Conservation (phyloP, 768 basidiomycete species). For the Lactifluus subvellereus region DNA sequence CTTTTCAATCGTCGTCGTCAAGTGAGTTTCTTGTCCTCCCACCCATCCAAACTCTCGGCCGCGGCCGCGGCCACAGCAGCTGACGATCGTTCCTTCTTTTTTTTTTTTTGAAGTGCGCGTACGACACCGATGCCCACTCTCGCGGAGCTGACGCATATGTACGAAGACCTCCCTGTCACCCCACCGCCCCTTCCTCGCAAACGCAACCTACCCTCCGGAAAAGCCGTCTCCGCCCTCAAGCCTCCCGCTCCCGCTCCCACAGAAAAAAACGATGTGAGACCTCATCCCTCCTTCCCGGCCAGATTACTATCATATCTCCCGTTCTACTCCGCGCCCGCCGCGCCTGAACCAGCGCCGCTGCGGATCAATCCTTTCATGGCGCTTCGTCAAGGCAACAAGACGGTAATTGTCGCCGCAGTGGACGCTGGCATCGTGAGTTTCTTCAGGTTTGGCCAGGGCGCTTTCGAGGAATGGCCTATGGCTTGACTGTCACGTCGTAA, state of each 20-base stretch:
- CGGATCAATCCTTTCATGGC: slow-evolving; percentile 70
- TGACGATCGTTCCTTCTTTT: neutral
- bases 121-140: slow-evolving; percentile 79
- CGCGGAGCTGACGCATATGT: slow-evolving; percentile 69
- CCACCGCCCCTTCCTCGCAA: slow-evolving; percentile 57
- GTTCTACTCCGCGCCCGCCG: neutral
- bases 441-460: slow-evolving; percentile 80
- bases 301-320: neutral
- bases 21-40: slow-evolving; percentile 45
- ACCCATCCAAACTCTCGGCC: neutral
- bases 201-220: slow-evolving; percentile 21
- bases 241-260: neutral
- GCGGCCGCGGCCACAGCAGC: neutral
- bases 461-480: slow-evolving; percentile 84
- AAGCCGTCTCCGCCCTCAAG: neutral
- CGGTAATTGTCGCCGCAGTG: slow-evolving; percentile 78
- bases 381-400: slow-evolving; percentile 80
- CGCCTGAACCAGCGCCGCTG: slow-evolving; percentile 28
- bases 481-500: slow-evolving; percentile 6
- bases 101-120: slow-evolving; percentile 51
- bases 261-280: neutral
- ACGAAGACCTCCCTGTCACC: slow-evolving; percentile 55
- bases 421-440: slow-evolving; percentile 86
- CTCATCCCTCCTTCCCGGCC: neutral
- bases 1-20: slow-evolving; percentile 79